Conservation (phyloP, 2,329 filamentous ascomycete species). For the Graphilbum fragrans region DNA sequence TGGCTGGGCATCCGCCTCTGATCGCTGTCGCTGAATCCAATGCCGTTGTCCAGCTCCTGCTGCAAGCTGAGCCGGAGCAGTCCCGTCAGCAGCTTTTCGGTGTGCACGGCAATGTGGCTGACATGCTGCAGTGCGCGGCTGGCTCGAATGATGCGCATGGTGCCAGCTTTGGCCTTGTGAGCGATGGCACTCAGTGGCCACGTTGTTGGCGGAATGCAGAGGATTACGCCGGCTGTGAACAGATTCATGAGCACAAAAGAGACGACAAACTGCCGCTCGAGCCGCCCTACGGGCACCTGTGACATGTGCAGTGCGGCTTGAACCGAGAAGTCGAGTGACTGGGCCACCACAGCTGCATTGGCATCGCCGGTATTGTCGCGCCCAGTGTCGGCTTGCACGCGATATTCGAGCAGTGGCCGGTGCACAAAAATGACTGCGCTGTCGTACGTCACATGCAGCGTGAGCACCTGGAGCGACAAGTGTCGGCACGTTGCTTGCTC, state of each 20-base stretch:
- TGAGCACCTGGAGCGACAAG: constrained; percentile 5
- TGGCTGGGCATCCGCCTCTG: neutral
- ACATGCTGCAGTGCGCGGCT: constrained; percentile 11
- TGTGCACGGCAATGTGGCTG: constrained; percentile 16
- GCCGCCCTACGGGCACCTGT: constrained; percentile 13
- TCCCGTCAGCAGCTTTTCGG: constrained; percentile 15
- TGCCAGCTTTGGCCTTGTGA: constrained; percentile 17
- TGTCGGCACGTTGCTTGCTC: neutral
- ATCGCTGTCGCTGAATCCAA: neutral
- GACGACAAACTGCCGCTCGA: constrained; percentile 14
- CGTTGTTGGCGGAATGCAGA: constrained; percentile 17
- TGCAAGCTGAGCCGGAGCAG: constrained; percentile 14
- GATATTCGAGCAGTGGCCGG: constrained; percentile 1
- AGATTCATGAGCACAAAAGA: constrained; percentile 11
- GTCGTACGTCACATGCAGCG: constrained; percentile 14
- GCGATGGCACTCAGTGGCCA: constrained; percentile 16
- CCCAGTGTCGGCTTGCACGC: neutral
- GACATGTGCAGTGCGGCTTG: constrained; percentile 18
- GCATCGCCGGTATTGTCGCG: neutral
- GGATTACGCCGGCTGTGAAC: constrained; percentile 13
- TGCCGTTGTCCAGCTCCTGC: constrained; percentile 7
- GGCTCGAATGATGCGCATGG: constrained; percentile 16
- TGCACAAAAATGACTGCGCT: constrained; percentile 9
- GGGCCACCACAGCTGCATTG: too few species aligned
- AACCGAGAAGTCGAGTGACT: constrained; percentile 12